Base-by-base conservation (phyloP, 106 monocot genomes). In the Dendrobium catenatum region DNA sequence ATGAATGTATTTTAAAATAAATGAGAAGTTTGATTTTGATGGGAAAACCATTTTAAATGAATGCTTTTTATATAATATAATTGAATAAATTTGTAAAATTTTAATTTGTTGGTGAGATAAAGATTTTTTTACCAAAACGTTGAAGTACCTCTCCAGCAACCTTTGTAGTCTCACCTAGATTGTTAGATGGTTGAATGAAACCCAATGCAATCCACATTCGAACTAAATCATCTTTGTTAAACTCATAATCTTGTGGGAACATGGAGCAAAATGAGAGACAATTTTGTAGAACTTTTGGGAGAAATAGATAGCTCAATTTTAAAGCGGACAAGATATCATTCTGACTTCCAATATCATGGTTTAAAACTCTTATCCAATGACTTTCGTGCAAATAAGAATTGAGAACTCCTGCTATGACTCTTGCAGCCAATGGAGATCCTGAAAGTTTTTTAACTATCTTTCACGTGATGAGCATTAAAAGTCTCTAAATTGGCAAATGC, bases 231-330 rank as follows among this genome's bases (percentile, higher is more conserved):
- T 81, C 80, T 20, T 48, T 55, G 5, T 19, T n/a, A 55, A 88
- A 82, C 22, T 68, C 11, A 68, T 58, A 79, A 37, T 76, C 75
- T 42, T 82, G 80, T 4, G 77, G 83, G 18, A 87, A 87, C 2
- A 84, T 44, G n/a, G 80, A 77, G 27, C 83, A 87, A 51, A 79
- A 87, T 0, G 84, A 58, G 41, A 87, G 84, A 48, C 87, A 87
- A 19, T 27, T 78, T 41, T 79, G 47, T 24, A 88, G 37, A 24
- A 78, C 74, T 18, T 33, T 9, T 27, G 84, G 80, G 11, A 89
- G 61, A 26, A 83, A 40, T 8, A 64, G 42, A 59, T 85, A 89
- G 37, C 89, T 89, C 64, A 83, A 80, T 18, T 42, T 82, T 26
- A 89, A 44, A 24, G 48, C 58, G 6, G 66, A 66, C 24, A 87